Percentiles rank a stretch among this genome's conserved stretches.
Conservation (phyloP, 805 yeast species). For the Metschnikowia rubicola region DNA sequence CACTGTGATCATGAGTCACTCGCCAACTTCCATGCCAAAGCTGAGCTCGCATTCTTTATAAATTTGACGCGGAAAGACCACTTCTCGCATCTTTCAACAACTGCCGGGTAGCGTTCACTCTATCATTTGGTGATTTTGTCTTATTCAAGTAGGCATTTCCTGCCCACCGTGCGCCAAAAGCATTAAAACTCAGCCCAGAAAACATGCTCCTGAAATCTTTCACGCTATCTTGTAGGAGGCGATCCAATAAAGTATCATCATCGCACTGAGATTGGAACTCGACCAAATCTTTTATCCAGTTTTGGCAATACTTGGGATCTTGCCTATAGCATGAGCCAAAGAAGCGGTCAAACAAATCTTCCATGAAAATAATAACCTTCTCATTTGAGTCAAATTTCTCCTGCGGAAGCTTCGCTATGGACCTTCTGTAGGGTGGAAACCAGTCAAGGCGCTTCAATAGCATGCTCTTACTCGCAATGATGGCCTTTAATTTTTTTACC, state of each 20-base stretch:
- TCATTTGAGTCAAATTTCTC: constrained; percentile 4
- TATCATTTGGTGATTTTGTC: not conserved
- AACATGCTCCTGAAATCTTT: constrained; percentile 3
- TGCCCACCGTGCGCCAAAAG: constrained; percentile 2
- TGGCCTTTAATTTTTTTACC: constrained; percentile 13
- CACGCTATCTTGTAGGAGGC: constrained; percentile 6
- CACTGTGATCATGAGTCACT: not conserved
- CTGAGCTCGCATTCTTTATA: too few relatives aligned
- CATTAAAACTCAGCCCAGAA: constrained; percentile 1
- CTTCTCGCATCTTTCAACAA: not conserved
- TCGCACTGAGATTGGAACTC: constrained; percentile 3
- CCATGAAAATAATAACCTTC: constrained; percentile 5
- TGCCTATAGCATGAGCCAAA: constrained; percentile 12
- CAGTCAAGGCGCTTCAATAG: constrained; percentile 8
- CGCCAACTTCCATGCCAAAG: too few relatives aligned
- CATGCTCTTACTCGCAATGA: constrained; percentile 13
- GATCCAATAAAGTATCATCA: constrained; percentile 2
- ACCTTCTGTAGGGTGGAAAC: constrained; percentile 10
- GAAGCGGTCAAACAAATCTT: constrained; percentile 14
- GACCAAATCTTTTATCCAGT: constrained; percentile 10
- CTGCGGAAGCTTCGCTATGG: constrained; percentile 5
- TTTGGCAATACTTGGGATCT: constrained; percentile 12
- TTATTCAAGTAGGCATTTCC: not conserved
- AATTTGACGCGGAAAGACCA: not conserved
- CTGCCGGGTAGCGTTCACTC: not conserved